Evolutionary conservation across 2,329 filamentous ascomycete genomes (phyloP).

Genomic region (Penicillium sp.): DNA sequence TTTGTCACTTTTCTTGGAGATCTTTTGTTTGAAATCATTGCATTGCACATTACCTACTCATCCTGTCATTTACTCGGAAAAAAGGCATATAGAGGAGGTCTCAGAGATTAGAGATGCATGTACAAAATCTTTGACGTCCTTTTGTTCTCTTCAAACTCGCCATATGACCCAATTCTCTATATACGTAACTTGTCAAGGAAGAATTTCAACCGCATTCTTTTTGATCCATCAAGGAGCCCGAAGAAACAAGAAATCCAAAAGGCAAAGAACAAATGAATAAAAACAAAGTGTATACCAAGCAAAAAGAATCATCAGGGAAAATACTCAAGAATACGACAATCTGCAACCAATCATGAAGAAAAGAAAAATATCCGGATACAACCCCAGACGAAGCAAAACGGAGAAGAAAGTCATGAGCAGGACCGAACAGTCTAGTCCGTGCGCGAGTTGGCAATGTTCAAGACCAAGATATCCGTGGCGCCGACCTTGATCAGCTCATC

Average conservation of each 20-base stretch:
- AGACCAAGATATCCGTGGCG: slow-evolving; percentile 81
- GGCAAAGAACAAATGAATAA: background rate
- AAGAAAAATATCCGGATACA: background rate
- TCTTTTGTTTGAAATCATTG: background rate
- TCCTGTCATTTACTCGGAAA: background rate
- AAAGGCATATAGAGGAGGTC: background rate
- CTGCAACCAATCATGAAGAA: slow-evolving; percentile 15
- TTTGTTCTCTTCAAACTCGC: slow-evolving; percentile 19
- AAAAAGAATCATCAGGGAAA: slow-evolving; percentile 15
- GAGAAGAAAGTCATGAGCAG: slow-evolving; percentile 12
- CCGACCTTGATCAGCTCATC: slow-evolving; percentile 76
- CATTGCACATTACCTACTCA: background rate
- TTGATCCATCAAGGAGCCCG: slow-evolving; percentile 12
- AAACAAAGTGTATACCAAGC: slow-evolving; percentile 1
- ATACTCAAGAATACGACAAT: slow-evolving; percentile 7
- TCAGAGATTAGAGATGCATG: background rate
- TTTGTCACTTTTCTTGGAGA: background rate
- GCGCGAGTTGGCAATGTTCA: slow-evolving; percentile 81
- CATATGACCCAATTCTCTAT: slow-evolving; percentile 27
- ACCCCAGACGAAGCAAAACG: slow-evolving; percentile 9
- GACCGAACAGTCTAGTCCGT: slow-evolving; percentile 40
- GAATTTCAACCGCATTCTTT: slow-evolving; percentile 13
- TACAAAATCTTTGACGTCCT: background rate
- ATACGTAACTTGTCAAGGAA: slow-evolving; percentile 11
- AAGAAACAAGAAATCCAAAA: background rate